Conservation (phyloP, 306 rosid genomes). For the Medicago truncatula region MtrunA17r5.0-ANR NC_053044.1:32608501-32609000, state of each 20-base stretch:
- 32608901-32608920: neutral
- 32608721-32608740: conserved; percentile 96
- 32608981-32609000: too few relatives aligned
- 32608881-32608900: neutral
- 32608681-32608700: conserved; percentile 93
- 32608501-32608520: neutral
- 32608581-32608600: neutral
- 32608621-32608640: conserved; percentile 40
- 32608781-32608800: conserved; percentile 92
- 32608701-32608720: conserved; percentile 99
- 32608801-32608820: conserved; percentile 97
- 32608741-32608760: conserved; percentile 86
- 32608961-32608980: too few relatives aligned
- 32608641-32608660: conserved; percentile 18
- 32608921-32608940: neutral
- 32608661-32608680: neutral
- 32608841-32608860: conserved; percentile 32
- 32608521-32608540: conserved; percentile 41
- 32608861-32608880: neutral
- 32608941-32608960: too few relatives aligned
- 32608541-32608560: conserved; percentile 25
- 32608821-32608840: conserved; percentile 99
- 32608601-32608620: conserved; percentile 4
- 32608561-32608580: conserved; percentile 28
- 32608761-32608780: conserved; percentile 91